Evolutionary conservation across 352 stramenopile genomes (phyloP), one percentile per base, ranked within the genome.

Genomic region (Phytopythium chamaehyphon): DNA sequence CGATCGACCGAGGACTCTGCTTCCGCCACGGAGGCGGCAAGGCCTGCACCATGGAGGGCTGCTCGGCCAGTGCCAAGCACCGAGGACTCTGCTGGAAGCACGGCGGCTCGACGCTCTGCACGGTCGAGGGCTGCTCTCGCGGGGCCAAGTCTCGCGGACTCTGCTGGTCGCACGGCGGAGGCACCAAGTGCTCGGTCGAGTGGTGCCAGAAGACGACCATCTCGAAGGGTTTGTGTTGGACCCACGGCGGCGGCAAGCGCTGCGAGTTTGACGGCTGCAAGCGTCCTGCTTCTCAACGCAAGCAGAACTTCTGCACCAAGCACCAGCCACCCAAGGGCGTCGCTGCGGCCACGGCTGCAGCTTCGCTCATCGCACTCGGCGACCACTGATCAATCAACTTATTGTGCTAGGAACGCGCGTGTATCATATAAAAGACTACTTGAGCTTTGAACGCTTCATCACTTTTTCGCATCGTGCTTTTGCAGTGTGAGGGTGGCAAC

Each of bases 151-250:
- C 83, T 33, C 71, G 80, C 38, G 80, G 83, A 10, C 67, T 90
- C 37, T 90, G 83, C 49, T 93, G 79, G 83, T 86, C 77, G 42
- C 83, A 93, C 21, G 83, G 83, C 19, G 83, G 83, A 63, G 82
- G 81, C 67, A 54, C 22, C 37, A 42, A 42, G 37, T 42, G 37
- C 40, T 47, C 35, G 16, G 57, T 56, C 23, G 55, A 63, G 19
- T 51, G 45, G 14, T 77, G 66, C 55, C 63, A 76, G 40, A 73
- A 73, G 33, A 42, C 37, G 37, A 42, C 37, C 10, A 42, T 69
- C n/a, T 69, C 61, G 15, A 64, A 61, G 9, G 48, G 45, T 8
- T 28, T 54, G n/a, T 54, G 48, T 21, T 54, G 48, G 45, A 31
- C 45, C 9, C 45, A 51, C 28, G 45, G 45, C n/a, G 51, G 51